Conservation (phyloP, 805 yeast genomes). For the Debaryomyces prosopidis region DNA sequence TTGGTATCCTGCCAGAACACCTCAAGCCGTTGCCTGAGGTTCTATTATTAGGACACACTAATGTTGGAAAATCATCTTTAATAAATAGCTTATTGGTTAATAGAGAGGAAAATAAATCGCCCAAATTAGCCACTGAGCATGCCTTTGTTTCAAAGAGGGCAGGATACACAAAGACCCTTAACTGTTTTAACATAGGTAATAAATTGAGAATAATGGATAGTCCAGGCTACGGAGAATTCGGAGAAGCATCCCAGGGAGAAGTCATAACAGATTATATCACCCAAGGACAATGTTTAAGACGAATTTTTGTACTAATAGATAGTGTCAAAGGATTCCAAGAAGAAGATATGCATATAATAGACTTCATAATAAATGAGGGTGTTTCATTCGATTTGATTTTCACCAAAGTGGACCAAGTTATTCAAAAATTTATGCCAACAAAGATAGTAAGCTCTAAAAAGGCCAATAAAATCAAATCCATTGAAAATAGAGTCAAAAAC, state of each 20-base stretch:
- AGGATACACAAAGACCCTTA: constrained; percentile 64
- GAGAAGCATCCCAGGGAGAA: constrained; percentile 66
- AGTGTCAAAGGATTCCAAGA: constrained; percentile 58
- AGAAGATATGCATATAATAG: constrained; percentile 56
- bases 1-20: constrained; percentile 35
- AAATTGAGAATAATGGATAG: constrained; percentile 71
- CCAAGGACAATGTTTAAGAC: constrained; percentile 51
- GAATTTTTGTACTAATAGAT: constrained; percentile 63
- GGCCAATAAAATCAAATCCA: constrained; percentile 1
- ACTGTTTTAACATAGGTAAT: constrained; percentile 68
- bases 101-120: constrained; percentile 23
- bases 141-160: constrained; percentile 59
- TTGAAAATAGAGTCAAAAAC: constrained; percentile 6
- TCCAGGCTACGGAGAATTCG: constrained; percentile 87
- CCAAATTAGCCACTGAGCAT: constrained; percentile 28
- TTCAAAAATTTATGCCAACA: constrained; percentile 22
- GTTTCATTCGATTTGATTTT: constrained; percentile 72
- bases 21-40: constrained; percentile 61
- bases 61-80: constrained; percentile 83
- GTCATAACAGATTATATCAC: constrained; percentile 63
- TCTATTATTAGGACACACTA: constrained; percentile 75
- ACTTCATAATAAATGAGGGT: constrained; percentile 52
- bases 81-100: constrained; percentile 59
- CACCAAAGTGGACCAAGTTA: constrained; percentile 70
- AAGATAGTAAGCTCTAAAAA: constrained; percentile 7